Conservation (phyloP, 768 basidiomycete species). For the Dentipellis sp. region DNA sequence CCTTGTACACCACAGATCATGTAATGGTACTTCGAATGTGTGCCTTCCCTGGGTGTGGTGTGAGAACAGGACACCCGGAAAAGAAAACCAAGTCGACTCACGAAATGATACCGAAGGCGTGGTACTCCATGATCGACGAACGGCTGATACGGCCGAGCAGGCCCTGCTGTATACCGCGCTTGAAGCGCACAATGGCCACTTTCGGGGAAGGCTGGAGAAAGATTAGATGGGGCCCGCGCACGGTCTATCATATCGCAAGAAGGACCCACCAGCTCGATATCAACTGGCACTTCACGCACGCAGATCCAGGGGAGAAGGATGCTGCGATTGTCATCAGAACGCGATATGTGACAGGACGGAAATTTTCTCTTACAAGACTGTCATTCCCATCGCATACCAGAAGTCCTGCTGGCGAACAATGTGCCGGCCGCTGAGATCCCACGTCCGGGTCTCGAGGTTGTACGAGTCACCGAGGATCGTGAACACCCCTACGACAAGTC, state of each 20-base stretch:
- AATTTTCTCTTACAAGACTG: slow-evolving; percentile 24
- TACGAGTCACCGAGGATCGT: slow-evolving; percentile 32
- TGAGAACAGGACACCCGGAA: not conserved
- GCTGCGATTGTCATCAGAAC: slow-evolving; percentile 13
- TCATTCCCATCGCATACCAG: slow-evolving; percentile 34
- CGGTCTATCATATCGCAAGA: slow-evolving; percentile 1
- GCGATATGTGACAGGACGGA: not conserved
- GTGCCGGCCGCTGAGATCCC: slow-evolving; percentile 23
- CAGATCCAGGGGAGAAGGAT: slow-evolving; percentile 32
- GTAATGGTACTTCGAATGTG: slow-evolving; percentile 32
- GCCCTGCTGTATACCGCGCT: slow-evolving; percentile 39
- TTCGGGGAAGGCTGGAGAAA: slow-evolving; percentile 29
- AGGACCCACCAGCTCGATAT: slow-evolving; percentile 30
- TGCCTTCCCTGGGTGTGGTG: slow-evolving; percentile 25
- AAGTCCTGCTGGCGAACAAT: slow-evolving; percentile 32
- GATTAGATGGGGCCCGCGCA: not conserved
- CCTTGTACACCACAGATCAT: slow-evolving; percentile 37
- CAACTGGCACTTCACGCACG: slow-evolving; percentile 29
- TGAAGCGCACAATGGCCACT: slow-evolving; percentile 31
- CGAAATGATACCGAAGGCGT: slow-evolving; percentile 35
- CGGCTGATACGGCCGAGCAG: slow-evolving; percentile 32
- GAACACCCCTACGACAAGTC: slow-evolving; percentile 26
- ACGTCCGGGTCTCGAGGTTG: slow-evolving; percentile 24
- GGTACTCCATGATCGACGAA: slow-evolving; percentile 33
- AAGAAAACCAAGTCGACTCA: slow-evolving; percentile 8